Evolutionary conservation across 2,329 filamentous ascomycete species (phyloP).

Genomic region (Sclerotinia trifoliorum): DNA sequence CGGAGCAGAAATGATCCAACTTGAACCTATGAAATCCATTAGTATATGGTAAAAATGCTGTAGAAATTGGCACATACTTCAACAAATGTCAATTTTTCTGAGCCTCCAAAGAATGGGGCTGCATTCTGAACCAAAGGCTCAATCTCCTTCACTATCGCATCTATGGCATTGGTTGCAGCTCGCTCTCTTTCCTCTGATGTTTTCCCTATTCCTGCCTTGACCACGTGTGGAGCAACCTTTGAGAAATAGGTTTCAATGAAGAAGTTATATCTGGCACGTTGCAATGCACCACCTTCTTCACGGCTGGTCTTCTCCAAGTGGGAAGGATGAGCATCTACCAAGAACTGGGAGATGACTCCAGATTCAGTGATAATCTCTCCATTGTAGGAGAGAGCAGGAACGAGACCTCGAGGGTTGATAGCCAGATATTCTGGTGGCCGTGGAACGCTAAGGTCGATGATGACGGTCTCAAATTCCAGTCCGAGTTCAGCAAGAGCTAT

Average conservation of each 20-base stretch:
- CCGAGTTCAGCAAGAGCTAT: conserved; percentile 67
- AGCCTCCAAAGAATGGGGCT: conserved; percentile 63
- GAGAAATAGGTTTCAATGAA: conserved; percentile 69
- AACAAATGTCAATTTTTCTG: conserved; percentile 64
- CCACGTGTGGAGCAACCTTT: conserved; percentile 56
- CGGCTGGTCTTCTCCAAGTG: conserved; percentile 60
- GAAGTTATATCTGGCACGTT: conserved; percentile 65
- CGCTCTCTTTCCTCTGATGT: conserved; percentile 48
- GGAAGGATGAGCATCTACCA: conserved; percentile 67
- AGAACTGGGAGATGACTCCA: conserved; percentile 68
- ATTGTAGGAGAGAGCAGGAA: conserved; percentile 67
- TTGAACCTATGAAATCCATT: conserved; percentile 48
- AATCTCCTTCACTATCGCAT: conserved; percentile 64
- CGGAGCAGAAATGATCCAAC: conserved; percentile 67
- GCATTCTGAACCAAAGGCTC: conserved; percentile 64
- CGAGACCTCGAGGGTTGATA: conserved; percentile 76
- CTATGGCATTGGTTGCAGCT: conserved; percentile 52
- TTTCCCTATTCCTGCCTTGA: conserved; percentile 39
- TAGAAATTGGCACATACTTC: conserved; percentile 54
- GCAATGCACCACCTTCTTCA: conserved; percentile 54
- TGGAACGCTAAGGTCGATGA: conserved; percentile 68
- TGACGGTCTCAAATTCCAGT: conserved; percentile 66
- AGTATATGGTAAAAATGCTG: conserved; percentile 22
- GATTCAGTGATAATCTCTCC: conserved; percentile 71
- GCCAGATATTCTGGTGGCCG: conserved; percentile 72